A percentile compares a stretch with the other conserved stretches of the same genome.
Evolutionary conservation across 345 rosid genomes (phyloP).

Genomic region (Pseudoturritis turrita): DNA sequence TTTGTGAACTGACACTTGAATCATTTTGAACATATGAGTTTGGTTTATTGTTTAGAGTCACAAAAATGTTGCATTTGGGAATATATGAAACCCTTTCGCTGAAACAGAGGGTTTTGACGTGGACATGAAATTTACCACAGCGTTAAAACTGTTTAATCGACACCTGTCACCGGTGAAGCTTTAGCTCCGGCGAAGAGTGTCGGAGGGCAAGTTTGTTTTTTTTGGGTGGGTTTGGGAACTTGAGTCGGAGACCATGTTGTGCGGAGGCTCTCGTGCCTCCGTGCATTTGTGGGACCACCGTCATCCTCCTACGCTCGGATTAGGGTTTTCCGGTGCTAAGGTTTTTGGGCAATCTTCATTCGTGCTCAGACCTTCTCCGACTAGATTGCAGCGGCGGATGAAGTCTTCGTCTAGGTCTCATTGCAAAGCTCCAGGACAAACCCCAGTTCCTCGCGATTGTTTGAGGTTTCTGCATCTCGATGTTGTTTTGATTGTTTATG

Average conservation of each 20-base stretch:
- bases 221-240: not conserved
- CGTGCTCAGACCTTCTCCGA: constrained; percentile 25
- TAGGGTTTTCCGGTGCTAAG: constrained; percentile 34
- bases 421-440: constrained; percentile 41
- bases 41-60: not conserved
- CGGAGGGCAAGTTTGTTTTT: not conserved
- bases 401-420: constrained; percentile 36
- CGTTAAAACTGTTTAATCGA: not conserved
- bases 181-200: constrained; percentile 9
- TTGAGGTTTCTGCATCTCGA: constrained; percentile 38
- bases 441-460: constrained; percentile 38
- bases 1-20: constrained; percentile 39
- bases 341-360: constrained; percentile 38
- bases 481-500: not conserved
- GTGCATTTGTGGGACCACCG: constrained; percentile 43
- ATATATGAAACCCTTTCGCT: not conserved
- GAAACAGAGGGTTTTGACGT: not conserved
- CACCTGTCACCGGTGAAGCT: constrained; percentile 17
- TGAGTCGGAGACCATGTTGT: constrained; percentile 37
- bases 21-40: not conserved
- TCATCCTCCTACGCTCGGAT: constrained; percentile 18
- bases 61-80: no score
- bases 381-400: constrained; percentile 28
- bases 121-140: not conserved
- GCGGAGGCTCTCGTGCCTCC: constrained; percentile 58